These are phyloP conservation scores for Epichloe baconii DNA, from an alignment of 2,329 filamentous ascomycete genomes.

Conservation along the genomic window DNA sequence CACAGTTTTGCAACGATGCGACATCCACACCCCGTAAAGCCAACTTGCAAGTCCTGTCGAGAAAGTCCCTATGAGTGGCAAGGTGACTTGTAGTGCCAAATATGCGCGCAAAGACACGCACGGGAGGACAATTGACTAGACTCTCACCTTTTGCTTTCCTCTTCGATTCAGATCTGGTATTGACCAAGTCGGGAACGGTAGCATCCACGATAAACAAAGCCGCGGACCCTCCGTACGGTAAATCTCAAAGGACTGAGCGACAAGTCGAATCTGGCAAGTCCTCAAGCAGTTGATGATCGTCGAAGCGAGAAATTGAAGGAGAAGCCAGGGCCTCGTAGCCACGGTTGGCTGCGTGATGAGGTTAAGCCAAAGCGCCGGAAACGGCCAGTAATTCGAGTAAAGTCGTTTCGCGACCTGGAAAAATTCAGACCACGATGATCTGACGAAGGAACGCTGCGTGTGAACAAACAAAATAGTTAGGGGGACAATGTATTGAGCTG, in stretches of 20 bases:
- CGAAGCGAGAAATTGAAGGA: constrained; percentile 6
- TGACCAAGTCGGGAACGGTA: constrained; percentile 11
- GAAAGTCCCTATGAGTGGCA: neutral
- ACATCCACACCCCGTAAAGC: neutral
- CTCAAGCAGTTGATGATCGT: constrained; percentile 1
- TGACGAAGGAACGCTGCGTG: constrained; percentile 7
- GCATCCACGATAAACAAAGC: constrained; percentile 12
- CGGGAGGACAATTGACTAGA: neutral
- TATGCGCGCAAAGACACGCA: neutral
- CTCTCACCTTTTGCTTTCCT: neutral
- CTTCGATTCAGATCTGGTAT: neutral
- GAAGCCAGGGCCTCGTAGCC: constrained; percentile 1
- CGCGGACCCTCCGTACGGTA: constrained; percentile 15
- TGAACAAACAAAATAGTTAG: constrained; percentile 7
- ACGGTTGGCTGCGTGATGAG: neutral
- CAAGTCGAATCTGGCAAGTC: neutral
- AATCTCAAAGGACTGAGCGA: neutral
- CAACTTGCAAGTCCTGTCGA: neutral
- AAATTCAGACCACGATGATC: constrained; percentile 1
- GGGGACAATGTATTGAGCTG: constrained; percentile 29
- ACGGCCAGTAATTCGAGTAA: constrained; percentile 2
- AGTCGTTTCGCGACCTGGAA: constrained; percentile 4
- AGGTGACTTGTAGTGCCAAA: neutral
- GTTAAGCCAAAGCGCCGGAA: constrained; percentile 6
- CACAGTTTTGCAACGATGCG: neutral